Evolutionary conservation across 805 yeast genomes (phyloP).

Genomic region (Spencermartinsiella europaea): DNA sequence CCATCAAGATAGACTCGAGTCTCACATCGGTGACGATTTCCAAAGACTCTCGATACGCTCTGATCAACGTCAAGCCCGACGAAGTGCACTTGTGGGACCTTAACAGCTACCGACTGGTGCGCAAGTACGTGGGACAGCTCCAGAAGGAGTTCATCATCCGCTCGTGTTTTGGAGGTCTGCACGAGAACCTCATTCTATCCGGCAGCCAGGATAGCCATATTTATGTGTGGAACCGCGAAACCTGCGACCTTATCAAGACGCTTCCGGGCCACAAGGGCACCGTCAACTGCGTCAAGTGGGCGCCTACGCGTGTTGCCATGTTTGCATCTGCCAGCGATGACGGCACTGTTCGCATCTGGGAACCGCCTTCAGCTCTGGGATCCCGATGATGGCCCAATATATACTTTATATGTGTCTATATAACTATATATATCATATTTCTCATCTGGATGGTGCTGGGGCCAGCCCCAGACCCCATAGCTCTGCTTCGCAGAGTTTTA

Average conservation of each 20-base stretch:
- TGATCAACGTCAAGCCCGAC: slow-evolving; percentile 66
- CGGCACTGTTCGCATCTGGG: slow-evolving; percentile 50
- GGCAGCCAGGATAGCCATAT: slow-evolving; percentile 81
- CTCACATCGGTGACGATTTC: slow-evolving; percentile 64
- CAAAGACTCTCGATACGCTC: slow-evolving; percentile 46
- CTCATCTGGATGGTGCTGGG: too few species aligned
- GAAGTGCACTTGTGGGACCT: slow-evolving; percentile 82
- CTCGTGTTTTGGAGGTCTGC: slow-evolving; percentile 68
- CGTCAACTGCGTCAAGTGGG: slow-evolving; percentile 81
- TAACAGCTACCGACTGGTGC: slow-evolving; percentile 48
- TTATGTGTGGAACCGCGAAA: slow-evolving; percentile 71
- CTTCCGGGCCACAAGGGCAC: slow-evolving; percentile 59
- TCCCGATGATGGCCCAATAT: not conserved
- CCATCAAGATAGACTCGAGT: slow-evolving; percentile 49
- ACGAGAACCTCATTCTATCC: slow-evolving; percentile 65
- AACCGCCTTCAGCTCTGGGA: slow-evolving; percentile 9
- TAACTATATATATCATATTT: too few species aligned
- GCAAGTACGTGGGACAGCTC: slow-evolving; percentile 65
- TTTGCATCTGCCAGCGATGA: slow-evolving; percentile 90
- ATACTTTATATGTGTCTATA: too few species aligned
- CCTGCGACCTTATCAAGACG: slow-evolving; percentile 59
- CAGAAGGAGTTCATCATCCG: slow-evolving; percentile 68
- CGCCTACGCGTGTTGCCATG: slow-evolving; percentile 40
- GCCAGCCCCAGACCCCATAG: too few species aligned
- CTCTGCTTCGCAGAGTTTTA: too few species aligned